Percentiles rank a stretch among this genome's conserved stretches.
phyloP scores from a whole-genome alignment of 1,139 yeast genomes.

The Casaregolazyma lundiana region DNA sequence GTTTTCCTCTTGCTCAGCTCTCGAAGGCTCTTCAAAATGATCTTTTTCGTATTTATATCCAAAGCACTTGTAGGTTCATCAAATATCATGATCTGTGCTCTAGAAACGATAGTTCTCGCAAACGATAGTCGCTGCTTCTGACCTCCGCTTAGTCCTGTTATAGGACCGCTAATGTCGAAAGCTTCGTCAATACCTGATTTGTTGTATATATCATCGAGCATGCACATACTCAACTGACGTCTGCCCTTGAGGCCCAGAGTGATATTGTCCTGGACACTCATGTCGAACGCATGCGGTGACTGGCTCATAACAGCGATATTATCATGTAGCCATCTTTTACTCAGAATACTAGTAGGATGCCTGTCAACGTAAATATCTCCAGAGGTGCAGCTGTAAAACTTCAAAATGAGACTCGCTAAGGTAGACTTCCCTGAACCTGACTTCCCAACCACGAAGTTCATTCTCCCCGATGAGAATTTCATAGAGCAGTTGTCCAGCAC shows the following conservation, averaged over 20 bases:
- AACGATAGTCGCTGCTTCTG: constrained; percentile 78
- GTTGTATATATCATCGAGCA: constrained; percentile 22
- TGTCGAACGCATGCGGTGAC: constrained; percentile 58
- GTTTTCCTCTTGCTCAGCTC: constrained; percentile 57
- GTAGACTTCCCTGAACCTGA: constrained; percentile 96
- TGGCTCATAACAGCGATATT: constrained; percentile 74
- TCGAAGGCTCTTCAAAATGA: constrained; percentile 37
- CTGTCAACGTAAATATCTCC: constrained; percentile 60
- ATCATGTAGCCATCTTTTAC: constrained; percentile 50
- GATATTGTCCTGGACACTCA: constrained; percentile 60
- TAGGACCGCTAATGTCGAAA: constrained; percentile 52
- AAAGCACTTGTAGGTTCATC: constrained; percentile 87
- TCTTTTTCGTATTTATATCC: constrained; percentile 47
- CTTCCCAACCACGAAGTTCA: constrained; percentile 68
- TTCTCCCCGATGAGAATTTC: constrained; percentile 41
- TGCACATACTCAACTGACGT: constrained; percentile 23
- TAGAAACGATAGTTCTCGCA: constrained; percentile 72
- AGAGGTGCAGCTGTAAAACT: constrained; percentile 45
- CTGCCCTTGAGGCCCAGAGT: constrained; percentile 35
- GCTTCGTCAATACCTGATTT: constrained; percentile 31
- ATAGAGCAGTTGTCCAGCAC: constrained; percentile 47
- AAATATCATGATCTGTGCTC: constrained; percentile 67
- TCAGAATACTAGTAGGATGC: constrained; percentile 40
- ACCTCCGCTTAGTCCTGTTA: constrained; percentile 80
- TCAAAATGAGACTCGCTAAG: constrained; percentile 55